phyloP scores from a whole-genome alignment of 163 green algal genomes.

The Dunaliella salina region DNA sequence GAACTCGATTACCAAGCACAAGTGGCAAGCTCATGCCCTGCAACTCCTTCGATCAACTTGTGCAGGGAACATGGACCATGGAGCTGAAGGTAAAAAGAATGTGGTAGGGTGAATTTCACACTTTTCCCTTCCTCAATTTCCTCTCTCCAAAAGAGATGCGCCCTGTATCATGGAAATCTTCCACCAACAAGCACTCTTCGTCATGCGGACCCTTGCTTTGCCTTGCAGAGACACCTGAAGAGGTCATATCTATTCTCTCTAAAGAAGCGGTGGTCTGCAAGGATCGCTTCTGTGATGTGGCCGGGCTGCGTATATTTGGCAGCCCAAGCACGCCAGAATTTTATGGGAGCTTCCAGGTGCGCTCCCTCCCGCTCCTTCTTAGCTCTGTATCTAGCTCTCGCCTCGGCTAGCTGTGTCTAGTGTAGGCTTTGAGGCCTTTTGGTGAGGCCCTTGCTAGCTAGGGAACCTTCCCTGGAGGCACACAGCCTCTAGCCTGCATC shows the following conservation, averaged over 20 bases:
- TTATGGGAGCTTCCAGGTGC: slow-evolving; percentile 27
- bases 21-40: too few relatives aligned
- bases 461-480: neutral
- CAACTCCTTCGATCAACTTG: too few relatives aligned
- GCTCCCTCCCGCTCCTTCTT: too few relatives aligned
- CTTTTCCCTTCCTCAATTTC: neutral
- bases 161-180: neutral
- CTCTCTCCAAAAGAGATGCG: neutral
- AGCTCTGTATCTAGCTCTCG: too few relatives aligned
- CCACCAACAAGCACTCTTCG: neutral
- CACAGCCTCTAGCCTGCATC: too few relatives aligned
- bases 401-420: too few relatives aligned
- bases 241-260: neutral
- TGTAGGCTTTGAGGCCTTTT: neutral
- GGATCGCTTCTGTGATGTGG: slow-evolving; percentile 10
- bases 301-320: slow-evolving; percentile 24
- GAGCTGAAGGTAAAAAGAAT: neutral
- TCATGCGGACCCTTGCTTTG: neutral
- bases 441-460: neutral
- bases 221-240: neutral
- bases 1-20: too few relatives aligned
- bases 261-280: neutral
- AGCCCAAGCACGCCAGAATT: slow-evolving; percentile 26
- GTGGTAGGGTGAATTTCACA: neutral
- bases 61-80: slow-evolving; percentile 17